Evolutionary conservation across 768 basidiomycete species (phyloP).

Genomic region (Rhodotorula graminis): DNA sequence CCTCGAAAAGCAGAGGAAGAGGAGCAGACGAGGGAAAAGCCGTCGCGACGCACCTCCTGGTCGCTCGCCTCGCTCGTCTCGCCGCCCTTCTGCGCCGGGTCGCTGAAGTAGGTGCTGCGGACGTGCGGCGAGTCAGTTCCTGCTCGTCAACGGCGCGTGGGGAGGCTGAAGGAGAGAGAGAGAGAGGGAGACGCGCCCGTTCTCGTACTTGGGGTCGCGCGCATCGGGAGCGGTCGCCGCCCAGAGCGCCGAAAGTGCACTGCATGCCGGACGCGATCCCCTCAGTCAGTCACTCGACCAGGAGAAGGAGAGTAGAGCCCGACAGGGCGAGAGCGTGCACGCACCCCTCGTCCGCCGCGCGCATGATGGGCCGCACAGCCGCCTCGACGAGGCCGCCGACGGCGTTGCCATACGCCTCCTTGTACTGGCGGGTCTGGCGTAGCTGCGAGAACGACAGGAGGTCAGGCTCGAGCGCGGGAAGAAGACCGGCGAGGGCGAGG

Average conservation of each 20-base stretch:
- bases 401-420: slow-evolving; percentile 26
- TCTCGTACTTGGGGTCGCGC: slow-evolving; percentile 13
- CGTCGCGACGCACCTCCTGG: slow-evolving; percentile 11
- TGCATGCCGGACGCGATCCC: no score
- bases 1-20: no score
- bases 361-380: slow-evolving; percentile 5
- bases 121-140: no score
- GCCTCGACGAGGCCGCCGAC: slow-evolving; percentile 11
- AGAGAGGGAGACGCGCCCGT: neutral
- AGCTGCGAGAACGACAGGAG: neutral
- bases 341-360: slow-evolving; percentile 19
- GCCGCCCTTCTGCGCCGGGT: slow-evolving; percentile 9
- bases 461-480: neutral
- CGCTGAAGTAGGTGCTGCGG: slow-evolving; percentile 11
- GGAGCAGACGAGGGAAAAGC: neutral
- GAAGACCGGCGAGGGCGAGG: no score
- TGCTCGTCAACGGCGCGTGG: no score
- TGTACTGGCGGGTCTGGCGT: slow-evolving; percentile 28
- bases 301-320: neutral
- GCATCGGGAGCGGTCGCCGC: slow-evolving; percentile 7
- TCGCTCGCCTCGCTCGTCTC: slow-evolving; percentile 21
- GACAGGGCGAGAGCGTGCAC: neutral
- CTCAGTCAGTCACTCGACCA: neutral
- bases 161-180: no score
- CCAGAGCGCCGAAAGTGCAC: slow-evolving; percentile 20